Evolutionary conservation across 129 eudicot genomes (phyloP).

Genomic region (Solidago caesia): DNA sequence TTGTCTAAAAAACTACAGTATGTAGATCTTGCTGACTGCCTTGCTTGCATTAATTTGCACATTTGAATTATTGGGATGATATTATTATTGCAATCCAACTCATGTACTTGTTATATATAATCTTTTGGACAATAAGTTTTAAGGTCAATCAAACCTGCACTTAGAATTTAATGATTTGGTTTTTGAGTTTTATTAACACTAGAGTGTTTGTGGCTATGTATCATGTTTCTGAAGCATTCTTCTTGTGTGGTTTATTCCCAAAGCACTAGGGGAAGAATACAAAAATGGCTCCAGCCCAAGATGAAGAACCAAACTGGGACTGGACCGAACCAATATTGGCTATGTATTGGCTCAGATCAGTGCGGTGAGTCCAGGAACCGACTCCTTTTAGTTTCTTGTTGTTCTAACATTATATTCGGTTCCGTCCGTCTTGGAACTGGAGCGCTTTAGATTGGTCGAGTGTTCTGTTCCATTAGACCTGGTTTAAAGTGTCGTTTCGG

Average conservation of each 20-base stretch:
- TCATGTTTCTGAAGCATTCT: slow-evolving; percentile 24
- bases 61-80: too few species aligned
- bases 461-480: background rate
- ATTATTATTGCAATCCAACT: too few species aligned
- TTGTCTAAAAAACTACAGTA: too few species aligned
- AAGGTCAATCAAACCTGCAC: too few species aligned
- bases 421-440: background rate
- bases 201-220: slow-evolving; percentile 10
- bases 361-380: background rate
- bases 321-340: background rate
- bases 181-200: slow-evolving; percentile 1
- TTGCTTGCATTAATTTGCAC: too few species aligned
- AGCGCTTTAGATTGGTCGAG: background rate
- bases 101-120: too few species aligned
- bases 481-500: background rate
- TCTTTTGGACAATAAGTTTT: too few species aligned
- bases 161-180: too few species aligned
- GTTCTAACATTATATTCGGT: background rate
- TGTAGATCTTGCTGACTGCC: too few species aligned
- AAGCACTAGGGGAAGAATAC: slow-evolving; percentile 74
- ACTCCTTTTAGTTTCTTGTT: background rate
- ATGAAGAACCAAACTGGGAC: background rate
- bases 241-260: slow-evolving; percentile 23
- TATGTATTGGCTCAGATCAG: background rate
- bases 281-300: background rate